Base-by-base conservation (phyloP, 257 asterid species). In the Ligustrum vulgare region DNA sequence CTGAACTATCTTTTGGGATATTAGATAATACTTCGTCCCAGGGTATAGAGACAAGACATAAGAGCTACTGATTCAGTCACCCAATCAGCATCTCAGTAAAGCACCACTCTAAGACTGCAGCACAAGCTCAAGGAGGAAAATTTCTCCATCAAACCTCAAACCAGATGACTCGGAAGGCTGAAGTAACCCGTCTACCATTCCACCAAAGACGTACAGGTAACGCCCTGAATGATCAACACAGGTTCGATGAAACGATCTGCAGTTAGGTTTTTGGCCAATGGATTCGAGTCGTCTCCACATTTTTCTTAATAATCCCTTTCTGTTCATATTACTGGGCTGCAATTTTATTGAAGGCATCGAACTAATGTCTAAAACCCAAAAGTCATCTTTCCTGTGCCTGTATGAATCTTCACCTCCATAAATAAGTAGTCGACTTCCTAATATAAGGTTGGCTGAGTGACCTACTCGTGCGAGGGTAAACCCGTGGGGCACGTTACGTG, bases 331-430 rank as follows among this genome's bases (percentile, higher is more conserved):
- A 25, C 43, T 37, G 16, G 79, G 78, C 75, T 80, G 90, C 77
- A 74, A 35, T 13, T 60, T 76, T 51, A 77, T 71, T 20, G 71
- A 45, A 11, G 86, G 77, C 58, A 80, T 49, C 2, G 89, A 83
- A 58, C 82, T 81, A 71, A 92, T 65, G 51, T 94, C 98, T 79
- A 94, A 74, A 56, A 94, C 83, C 98, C 99, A 94, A 47, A 92
- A 87, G 69, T 94, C 99, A 69, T 88, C 84, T 81, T 92, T 94
- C 74, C 96, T 80, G 41, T 75, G 82, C 79, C 98, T 83, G 51
- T 76, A 36, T 3, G 94, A 84, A 77, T 94, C 99, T 81, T 94
- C 99, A 0, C 98, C 99, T 33, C 99, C 99, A 37, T 88, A 84
- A 10, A 94, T 86, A 51, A 94, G 93, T 74, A 94, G 69, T 12